phyloP scores from a whole-genome alignment of 768 basidiomycete genomes.

The Tulasnella sp. region DNA sequence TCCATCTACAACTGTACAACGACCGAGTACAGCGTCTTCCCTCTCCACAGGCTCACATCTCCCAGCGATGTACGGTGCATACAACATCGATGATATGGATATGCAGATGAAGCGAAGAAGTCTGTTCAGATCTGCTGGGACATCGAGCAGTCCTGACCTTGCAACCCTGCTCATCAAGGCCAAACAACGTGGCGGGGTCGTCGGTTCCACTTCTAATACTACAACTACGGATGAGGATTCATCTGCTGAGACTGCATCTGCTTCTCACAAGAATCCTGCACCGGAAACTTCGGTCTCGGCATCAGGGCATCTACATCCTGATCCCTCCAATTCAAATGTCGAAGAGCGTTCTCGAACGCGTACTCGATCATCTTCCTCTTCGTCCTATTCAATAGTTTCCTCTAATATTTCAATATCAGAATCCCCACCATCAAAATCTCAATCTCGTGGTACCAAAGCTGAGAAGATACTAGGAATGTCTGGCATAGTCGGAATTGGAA shows the following conservation, averaged over 20 bases:
- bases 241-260: too few relatives aligned
- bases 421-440: background rate
- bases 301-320: constrained; percentile 27
- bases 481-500: background rate
- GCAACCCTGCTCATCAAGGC: constrained; percentile 77
- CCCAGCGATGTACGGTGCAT: constrained; percentile 43
- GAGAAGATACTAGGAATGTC: constrained; percentile 13
- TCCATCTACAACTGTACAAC: constrained; percentile 23
- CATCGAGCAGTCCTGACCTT: constrained; percentile 83
- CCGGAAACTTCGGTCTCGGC: constrained; percentile 21
- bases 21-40: constrained; percentile 26
- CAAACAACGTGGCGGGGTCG: constrained; percentile 47
- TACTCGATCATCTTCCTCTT: constrained; percentile 14
- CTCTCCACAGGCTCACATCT: constrained; percentile 24
- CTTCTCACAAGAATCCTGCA: constrained; percentile 7
- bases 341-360: constrained; percentile 3
- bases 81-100: constrained; percentile 36
- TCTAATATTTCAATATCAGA: background rate
- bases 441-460: constrained; percentile 1
- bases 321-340: background rate
- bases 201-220: constrained; percentile 18
- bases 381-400: constrained; percentile 16
- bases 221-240: too few relatives aligned
- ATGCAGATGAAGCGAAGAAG: constrained; percentile 65
- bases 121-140: constrained; percentile 78